phyloP scores from a whole-genome alignment of 352 stramenopile genomes.

The Pythium plurisporium region DNA sequence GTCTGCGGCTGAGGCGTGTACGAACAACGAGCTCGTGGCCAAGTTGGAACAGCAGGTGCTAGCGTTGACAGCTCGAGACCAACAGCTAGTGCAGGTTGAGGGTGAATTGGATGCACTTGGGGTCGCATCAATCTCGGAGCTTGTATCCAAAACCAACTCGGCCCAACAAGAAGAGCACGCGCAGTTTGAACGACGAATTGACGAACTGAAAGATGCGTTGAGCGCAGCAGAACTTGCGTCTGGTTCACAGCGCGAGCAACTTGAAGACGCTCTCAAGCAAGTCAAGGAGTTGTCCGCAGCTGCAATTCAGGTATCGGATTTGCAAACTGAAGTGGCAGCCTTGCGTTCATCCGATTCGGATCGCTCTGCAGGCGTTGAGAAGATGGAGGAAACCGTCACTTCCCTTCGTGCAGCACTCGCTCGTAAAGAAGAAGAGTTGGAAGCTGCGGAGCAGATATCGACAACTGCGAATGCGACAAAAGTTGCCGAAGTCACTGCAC shows the following conservation, averaged over 20 bases:
- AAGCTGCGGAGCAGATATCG: neutral
- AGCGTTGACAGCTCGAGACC: neutral
- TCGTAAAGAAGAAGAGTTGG: constrained; percentile 1
- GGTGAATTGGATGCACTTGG: neutral
- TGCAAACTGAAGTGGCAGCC: constrained; percentile 1
- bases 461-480: neutral
- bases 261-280: neutral
- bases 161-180: neutral
- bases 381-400: neutral
- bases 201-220: neutral
- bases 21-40: neutral
- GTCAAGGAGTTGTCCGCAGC: neutral
- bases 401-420: neutral
- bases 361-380: neutral
- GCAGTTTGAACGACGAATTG: neutral
- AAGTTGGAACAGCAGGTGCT: constrained; percentile 1
- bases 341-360: neutral
- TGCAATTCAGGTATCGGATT: neutral
- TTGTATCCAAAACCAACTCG: constrained; percentile 1
- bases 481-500: neutral
- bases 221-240: neutral
- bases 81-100: constrained; percentile 1
- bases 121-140: constrained; percentile 2
- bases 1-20: neutral
- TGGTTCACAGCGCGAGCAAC: neutral